Evolutionary conservation across 176 grass and related monocot genomes (phyloP), one percentile per base, ranked within the genome.

Genomic region (Triticum timopheevii): DNA sequence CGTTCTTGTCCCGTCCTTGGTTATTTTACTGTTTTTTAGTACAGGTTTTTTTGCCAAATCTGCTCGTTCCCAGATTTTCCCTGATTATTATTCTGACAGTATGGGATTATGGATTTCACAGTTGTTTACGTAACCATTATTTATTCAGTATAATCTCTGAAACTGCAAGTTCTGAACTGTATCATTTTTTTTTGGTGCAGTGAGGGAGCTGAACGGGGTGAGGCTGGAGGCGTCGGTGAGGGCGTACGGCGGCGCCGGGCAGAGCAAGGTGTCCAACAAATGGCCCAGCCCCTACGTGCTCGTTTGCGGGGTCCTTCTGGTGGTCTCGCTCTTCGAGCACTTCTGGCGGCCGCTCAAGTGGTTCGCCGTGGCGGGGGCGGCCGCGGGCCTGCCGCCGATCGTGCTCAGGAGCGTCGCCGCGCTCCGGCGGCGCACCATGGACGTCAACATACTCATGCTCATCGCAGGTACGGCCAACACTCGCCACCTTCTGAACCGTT

Each of bases 401-500:
- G 1, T 91, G 9, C 47, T 70, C 35, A 74, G 89, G 79, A 95
- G 92, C 79, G 17, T 92, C 10, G 89, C 87, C 0, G 97, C 97
- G 10, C 82, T 88, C 17, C 87, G 92, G 69, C 91, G 90, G 71
- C 73, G 80, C 82, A 99, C 87, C 16, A 87, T 99, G 5, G 97
- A 99, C 69, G 89, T 95, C 87, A 99, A 99, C 85, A 99, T 97
- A 87, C 91, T 99, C 82, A 86, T 99, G 94, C 39, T 99, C 22
- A 97, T 99, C 64, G 97, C 97, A 93, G 97, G 97, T 99, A 92
- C 24, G 19, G 2, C 36, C 0, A 20, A 16, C 50, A 19, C 50
- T 7, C 2, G 2, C 56, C 2, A 22, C 16, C 50, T 52, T 52
- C 47, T 3, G 3, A 49, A 13, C 47, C 28, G 4, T 35, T 35